Evolutionary conservation across 2,329 filamentous ascomycete species (phyloP).

Genomic region (Xylariaceae sp.): DNA sequence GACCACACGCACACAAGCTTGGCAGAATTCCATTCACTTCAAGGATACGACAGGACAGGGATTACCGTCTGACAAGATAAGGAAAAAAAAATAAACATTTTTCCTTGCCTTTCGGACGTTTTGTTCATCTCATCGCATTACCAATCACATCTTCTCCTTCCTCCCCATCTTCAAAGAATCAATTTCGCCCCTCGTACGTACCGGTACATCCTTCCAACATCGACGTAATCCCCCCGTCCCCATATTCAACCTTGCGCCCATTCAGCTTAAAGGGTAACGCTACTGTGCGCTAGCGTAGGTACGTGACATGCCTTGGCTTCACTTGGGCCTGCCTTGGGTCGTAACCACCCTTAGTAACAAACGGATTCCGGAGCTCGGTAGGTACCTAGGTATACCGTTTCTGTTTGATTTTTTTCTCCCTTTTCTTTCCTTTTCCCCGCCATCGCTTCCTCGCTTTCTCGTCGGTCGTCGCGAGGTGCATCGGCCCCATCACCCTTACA

Average conservation of each 20-base stretch:
- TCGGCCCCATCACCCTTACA: too few species aligned
- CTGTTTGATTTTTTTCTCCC: too few species aligned
- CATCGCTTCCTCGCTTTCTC: not conserved
- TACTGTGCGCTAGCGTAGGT: not conserved
- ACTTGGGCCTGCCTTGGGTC: too few species aligned
- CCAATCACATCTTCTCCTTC: not conserved
- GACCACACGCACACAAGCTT: not conserved
- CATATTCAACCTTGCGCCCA: not conserved
- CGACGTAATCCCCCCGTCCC: not conserved
- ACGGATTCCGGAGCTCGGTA: too few species aligned
- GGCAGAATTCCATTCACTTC: not conserved
- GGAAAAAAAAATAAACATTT: not conserved
- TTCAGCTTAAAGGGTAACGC: not conserved
- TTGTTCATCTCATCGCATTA: not conserved
- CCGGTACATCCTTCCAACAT: not conserved
- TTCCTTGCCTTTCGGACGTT: not conserved
- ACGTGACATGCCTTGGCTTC: not conserved
- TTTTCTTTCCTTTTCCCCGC: not conserved
- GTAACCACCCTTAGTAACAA: too few species aligned
- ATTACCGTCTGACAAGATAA: not conserved
- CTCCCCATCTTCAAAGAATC: not conserved
- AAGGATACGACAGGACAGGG: not conserved
- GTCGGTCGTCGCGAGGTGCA: too few species aligned
- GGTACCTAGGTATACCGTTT: too few species aligned
- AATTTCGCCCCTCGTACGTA: not conserved